These are phyloP conservation scores for Jatropha multifida DNA, from an alignment of 441 rosid genomes.

Conservation along the genomic window DNA sequence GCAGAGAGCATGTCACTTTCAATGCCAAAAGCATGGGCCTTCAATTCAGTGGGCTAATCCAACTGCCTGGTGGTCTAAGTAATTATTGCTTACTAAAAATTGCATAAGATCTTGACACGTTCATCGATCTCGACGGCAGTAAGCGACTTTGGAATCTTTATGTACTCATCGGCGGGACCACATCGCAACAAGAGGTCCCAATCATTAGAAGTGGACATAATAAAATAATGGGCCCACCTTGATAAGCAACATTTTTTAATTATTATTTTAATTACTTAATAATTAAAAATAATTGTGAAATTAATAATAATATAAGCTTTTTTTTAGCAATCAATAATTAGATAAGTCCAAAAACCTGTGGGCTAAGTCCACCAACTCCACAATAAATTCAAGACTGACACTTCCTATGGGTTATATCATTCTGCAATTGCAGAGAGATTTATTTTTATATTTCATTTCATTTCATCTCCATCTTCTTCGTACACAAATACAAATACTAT, in stretches of 20 bases:
- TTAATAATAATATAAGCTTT: constrained; percentile 1
- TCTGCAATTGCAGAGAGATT: constrained; percentile 7
- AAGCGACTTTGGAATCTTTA: constrained; percentile 30
- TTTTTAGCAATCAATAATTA: constrained; percentile 24
- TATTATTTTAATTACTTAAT: not conserved
- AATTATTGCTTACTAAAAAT: constrained; percentile 21
- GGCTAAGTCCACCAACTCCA: constrained; percentile 36
- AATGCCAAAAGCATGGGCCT: constrained; percentile 18
- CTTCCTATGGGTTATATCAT: not conserved
- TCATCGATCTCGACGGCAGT: not conserved
- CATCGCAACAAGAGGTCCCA: constrained; percentile 20
- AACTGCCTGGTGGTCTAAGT: constrained; percentile 17
- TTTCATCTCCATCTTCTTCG: too few relatives aligned
- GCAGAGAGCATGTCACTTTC: constrained; percentile 2
- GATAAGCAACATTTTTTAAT: constrained; percentile 2
- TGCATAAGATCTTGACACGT: constrained; percentile 26
- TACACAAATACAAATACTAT: too few relatives aligned
- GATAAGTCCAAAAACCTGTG: constrained; percentile 33
- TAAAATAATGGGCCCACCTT: constrained; percentile 14
- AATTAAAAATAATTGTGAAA: not conserved
- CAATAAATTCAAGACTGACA: constrained; percentile 16
- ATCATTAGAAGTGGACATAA: constrained; percentile 29
- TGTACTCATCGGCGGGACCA: constrained; percentile 25
- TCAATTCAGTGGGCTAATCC: constrained; percentile 22
- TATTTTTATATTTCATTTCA: not conserved